Percentiles rank a stretch among this genome's conserved stretches.
These are phyloP conservation scores for Nannochloris sp. DNA, from an alignment of 139 green algal species.

Conservation along the genomic window DNA sequence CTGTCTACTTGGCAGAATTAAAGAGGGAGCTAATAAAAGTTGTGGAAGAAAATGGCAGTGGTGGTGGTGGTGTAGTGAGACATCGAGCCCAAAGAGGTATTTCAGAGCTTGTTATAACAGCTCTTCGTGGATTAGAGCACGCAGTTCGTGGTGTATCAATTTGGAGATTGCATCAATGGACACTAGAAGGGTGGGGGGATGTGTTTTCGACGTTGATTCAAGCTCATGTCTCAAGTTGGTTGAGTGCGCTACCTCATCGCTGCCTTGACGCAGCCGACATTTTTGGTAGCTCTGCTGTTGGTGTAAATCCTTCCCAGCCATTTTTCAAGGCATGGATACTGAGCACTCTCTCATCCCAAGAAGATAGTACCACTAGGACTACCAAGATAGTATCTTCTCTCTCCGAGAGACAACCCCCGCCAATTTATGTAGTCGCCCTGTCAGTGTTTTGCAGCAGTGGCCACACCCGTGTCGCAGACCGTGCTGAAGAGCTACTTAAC, in stretches of 20 bases:
- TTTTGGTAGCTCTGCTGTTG: too few species aligned
- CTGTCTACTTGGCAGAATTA: slow-evolving; percentile 7
- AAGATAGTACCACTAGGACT: too few species aligned
- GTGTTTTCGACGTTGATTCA: slow-evolving; percentile 58
- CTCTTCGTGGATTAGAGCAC: background rate
- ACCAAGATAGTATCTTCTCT: too few species aligned
- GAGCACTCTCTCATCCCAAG: too few species aligned
- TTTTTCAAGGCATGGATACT: too few species aligned
- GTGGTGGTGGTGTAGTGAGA: background rate
- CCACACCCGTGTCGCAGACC: background rate
- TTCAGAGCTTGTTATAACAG: background rate
- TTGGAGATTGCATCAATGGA: slow-evolving; percentile 44
- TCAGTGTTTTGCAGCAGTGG: background rate
- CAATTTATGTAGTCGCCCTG: background rate
- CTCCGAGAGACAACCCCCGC: background rate
- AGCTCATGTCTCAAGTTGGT: slow-evolving; percentile 54
- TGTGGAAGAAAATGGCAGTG: background rate
- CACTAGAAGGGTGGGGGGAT: slow-evolving; percentile 48
- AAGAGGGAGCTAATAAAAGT: background rate
- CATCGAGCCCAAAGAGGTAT: background rate
- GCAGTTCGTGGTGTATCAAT: slow-evolving; percentile 30
- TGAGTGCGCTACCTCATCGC: slow-evolving; percentile 29
- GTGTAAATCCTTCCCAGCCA: too few species aligned
- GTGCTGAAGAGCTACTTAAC: background rate
- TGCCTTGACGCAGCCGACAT: background rate